These are phyloP conservation scores for Xerophyta viscosa DNA, from an alignment of 106 monocot species.

Conservation along the genomic window DNA sequence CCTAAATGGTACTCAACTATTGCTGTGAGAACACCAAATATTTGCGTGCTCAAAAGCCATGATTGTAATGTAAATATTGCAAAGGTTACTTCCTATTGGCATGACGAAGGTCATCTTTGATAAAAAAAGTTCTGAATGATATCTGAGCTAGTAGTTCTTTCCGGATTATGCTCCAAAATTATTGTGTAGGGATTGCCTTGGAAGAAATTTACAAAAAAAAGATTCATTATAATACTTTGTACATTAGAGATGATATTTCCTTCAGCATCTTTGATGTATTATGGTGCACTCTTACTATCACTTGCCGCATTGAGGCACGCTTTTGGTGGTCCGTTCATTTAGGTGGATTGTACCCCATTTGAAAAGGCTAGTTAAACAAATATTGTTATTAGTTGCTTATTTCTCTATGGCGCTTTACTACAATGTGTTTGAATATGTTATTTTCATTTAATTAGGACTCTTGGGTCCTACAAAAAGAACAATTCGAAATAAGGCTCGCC, in stretches of 20 bases:
- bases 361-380: neutral
- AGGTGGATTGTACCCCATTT: constrained; percentile 9
- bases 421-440: neutral
- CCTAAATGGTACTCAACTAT: constrained; percentile 1
- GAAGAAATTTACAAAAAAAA: neutral
- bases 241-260: constrained; percentile 1
- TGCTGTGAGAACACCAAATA: neutral
- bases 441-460: neutral
- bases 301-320: neutral
- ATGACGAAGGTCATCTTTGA: neutral
- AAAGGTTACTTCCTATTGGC: neutral
- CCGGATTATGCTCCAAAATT: neutral
- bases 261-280: constrained; percentile 9
- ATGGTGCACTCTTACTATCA: constrained; percentile 11
- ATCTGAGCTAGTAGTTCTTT: neutral
- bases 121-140: neutral
- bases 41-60: neutral
- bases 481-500: neutral
- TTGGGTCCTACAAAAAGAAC: neutral
- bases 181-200: neutral
- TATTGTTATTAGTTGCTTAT: neutral
- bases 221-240: neutral
- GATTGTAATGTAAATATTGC: neutral
- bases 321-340: constrained; percentile 2
- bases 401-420: neutral